Conservation (phyloP, 176 grass and related monocot genomes). For the Zoysia japonica region DNA sequence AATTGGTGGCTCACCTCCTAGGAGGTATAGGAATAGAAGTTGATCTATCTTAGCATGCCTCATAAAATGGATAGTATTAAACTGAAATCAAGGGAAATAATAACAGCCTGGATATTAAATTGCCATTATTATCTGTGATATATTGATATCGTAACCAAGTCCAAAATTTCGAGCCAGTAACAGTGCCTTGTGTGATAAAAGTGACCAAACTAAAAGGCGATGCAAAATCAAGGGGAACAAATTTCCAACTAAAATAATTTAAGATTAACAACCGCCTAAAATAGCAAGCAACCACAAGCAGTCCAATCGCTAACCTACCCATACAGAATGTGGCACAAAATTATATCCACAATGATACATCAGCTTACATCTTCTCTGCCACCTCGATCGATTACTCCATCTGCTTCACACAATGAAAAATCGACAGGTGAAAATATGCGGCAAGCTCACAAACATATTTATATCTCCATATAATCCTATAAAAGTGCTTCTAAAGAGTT, state of each 20-base stretch:
- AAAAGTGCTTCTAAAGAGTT: neutral
- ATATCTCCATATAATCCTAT: neutral
- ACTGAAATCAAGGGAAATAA: slow-evolving; percentile 16
- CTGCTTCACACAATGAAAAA: neutral
- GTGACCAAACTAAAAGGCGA: neutral
- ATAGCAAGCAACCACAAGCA: neutral
- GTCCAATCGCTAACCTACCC: neutral
- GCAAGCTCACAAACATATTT: neutral
- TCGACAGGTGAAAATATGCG: neutral
- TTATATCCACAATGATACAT: neutral
- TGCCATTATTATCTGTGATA: slow-evolving; percentile 18
- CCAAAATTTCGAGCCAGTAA: neutral
- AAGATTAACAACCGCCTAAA: neutral
- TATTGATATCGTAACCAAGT: slow-evolving; percentile 11
- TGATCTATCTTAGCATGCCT: too few relatives aligned
- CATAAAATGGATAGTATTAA: slow-evolving; percentile 4
- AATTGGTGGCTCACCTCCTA: too few relatives aligned
- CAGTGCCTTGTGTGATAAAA: neutral
- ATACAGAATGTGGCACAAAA: neutral
- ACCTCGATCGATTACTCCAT: neutral
- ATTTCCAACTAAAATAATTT: slow-evolving; percentile 9
- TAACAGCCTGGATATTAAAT: neutral
- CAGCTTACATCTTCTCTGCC: neutral
- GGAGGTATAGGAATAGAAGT: too few relatives aligned
- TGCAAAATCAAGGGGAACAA: neutral